These are phyloP conservation scores for Balakata baccata DNA, from an alignment of 345 rosid genomes.

Conservation along the genomic window DNA sequence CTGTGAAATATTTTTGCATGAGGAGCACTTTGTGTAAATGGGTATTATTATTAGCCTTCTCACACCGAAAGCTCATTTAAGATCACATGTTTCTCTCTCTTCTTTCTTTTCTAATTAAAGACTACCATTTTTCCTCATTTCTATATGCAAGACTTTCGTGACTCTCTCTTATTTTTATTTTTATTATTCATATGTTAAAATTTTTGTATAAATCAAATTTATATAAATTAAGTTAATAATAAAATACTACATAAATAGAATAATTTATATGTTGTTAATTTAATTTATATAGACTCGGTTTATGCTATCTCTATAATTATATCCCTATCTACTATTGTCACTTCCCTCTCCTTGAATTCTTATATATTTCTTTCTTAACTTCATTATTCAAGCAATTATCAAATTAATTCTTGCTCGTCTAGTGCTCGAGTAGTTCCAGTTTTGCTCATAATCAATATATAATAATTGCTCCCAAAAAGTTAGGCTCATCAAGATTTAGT, in stretches of 20 bases:
- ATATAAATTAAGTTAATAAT: no score
- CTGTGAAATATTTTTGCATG: conserved; percentile 19
- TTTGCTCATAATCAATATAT: no score
- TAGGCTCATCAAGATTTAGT: no score
- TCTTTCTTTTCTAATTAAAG: conserved; percentile 22
- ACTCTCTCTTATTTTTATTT: conserved; percentile 20
- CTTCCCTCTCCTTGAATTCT: neutral
- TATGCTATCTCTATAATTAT: no score
- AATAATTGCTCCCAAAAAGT: no score
- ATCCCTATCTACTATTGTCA: no score
- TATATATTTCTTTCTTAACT: no score
- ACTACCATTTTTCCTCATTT: conserved; percentile 28
- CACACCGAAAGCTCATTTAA: conserved; percentile 41
- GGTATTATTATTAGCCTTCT: neutral
- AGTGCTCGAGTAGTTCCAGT: no score
- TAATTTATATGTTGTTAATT: neutral
- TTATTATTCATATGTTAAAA: no score
- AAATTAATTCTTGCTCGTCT: neutral
- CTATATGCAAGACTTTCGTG: conserved; percentile 30
- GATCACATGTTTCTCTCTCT: conserved; percentile 41
- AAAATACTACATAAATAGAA: no score
- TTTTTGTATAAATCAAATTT: no score
- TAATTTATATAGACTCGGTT: no score
- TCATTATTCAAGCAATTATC: conserved; percentile 17
- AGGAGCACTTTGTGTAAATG: neutral